These are phyloP conservation scores for Acer yangbiense DNA, from an alignment of 345 rosid genomes.

Conservation along the genomic window DNA sequence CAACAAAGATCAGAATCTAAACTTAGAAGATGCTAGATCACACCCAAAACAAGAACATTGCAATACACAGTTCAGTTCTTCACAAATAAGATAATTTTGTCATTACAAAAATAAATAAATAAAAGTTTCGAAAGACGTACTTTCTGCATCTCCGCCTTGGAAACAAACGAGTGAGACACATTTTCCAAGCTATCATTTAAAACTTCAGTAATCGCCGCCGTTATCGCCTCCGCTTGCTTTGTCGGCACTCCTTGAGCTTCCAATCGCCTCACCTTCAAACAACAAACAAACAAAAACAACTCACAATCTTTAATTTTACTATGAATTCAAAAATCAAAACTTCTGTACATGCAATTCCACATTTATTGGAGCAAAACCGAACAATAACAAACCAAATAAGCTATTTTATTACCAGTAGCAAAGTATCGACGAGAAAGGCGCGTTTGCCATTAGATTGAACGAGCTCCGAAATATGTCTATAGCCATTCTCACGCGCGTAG, in stretches of 20 bases:
- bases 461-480: conserved; percentile 62
- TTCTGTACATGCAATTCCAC: not conserved
- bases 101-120: not conserved
- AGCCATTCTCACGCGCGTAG: conserved; percentile 18
- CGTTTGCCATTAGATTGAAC: conserved; percentile 64
- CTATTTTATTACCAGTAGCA: conserved; percentile 63
- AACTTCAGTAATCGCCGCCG: conserved; percentile 82
- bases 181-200: conserved; percentile 91
- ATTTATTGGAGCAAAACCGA: not conserved
- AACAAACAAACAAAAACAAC: not conserved
- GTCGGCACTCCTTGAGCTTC: conserved; percentile 92
- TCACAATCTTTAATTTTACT: no score
- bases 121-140: conserved; percentile 26
- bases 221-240: conserved; percentile 92
- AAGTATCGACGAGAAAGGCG: conserved; percentile 91
- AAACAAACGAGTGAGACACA: conserved; percentile 76
- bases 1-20: not conserved
- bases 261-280: conserved; percentile 70
- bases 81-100: not conserved
- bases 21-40: not conserved
- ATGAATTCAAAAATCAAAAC: not conserved
- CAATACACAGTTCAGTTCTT: conserved; percentile 1
- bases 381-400: not conserved
- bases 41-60: not conserved
- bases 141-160: conserved; percentile 89